Evolutionary conservation across 345 rosid genomes (phyloP), one percentile per base, ranked within the genome.

Genomic region (Populus nigra): DNA sequence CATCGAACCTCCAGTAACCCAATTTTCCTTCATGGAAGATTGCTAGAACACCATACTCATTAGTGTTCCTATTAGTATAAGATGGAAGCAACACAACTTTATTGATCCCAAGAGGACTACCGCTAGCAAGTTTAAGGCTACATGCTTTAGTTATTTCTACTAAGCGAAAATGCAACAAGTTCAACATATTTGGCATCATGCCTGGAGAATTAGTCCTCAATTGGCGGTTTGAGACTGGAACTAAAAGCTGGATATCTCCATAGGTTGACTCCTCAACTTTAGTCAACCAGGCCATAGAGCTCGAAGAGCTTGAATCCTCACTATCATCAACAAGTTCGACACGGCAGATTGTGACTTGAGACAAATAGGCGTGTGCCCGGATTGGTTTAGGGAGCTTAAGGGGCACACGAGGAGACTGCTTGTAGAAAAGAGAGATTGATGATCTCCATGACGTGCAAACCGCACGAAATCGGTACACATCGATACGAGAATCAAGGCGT

Each of bases 1-100:
- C 77, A 13, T 81, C 81, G 38, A 9, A 5, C 61, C 45, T 77
- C 77, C 78, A 77, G 18, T 61, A 77, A 8, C 71, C 66, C 63
- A 81, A 68, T 63, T 73, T 81, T 8, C 84, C 84, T 23, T 69
- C 81, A 5, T 69, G 47, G n/a, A 53, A 66, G 57, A 81, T 77
- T 0, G 49, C 66, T 35, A 81, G 55, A 16, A 73, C 1, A 15
- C 62, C 49, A 25, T 29, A 12, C 8, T 13, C 23, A 2, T 20
- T 9, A 5, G 31, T 47, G 25, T 10, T 12, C 18, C 7, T 45
- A 3, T 25, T 7, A 5, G 59, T 27, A 18, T 57, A 50, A 7
- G 45, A 6, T 3, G 76, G 79, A 33, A 76, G 72, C 29, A 11
- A 36, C n/a, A 81, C 73, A 13, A 33, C 80, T 50, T 76, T 81